phyloP scores from a whole-genome alignment of 1,284 basidiomycete genomes.

The Testicularia cyperi region DNA sequence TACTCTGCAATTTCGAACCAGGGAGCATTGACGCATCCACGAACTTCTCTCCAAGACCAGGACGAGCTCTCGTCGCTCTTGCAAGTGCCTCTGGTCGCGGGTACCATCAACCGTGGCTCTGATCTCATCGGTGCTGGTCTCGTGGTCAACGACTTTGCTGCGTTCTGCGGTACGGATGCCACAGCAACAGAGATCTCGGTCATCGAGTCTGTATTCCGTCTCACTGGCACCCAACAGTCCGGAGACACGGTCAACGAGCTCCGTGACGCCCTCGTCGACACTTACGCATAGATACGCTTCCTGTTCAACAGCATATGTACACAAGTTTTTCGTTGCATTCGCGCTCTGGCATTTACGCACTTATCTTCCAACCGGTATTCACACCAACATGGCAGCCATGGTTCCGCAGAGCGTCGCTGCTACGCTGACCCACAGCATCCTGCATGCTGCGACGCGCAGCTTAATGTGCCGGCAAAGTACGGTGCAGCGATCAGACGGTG shows the following conservation, averaged over 20 bases:
- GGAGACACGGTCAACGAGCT: conserved; percentile 54
- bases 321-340: too few species aligned
- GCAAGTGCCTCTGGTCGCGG: conserved; percentile 92
- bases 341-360: too few species aligned
- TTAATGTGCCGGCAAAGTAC: too few species aligned
- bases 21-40: conserved; percentile 95
- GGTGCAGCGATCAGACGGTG: too few species aligned
- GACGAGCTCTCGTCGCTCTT: conserved; percentile 93
- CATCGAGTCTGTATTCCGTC: conserved; percentile 89
- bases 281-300: conserved; percentile 45
- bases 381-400: too few species aligned
- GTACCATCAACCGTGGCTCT: conserved; percentile 96
- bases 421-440: too few species aligned
- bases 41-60: conserved; percentile 94
- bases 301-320: too few species aligned
- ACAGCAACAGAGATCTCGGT: conserved; percentile 98
- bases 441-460: too few species aligned
- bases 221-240: conserved; percentile 39
- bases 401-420: too few species aligned
- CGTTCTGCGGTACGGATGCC: conserved; percentile 68
- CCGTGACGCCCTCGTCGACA: conserved; percentile 56
- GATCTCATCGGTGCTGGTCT: conserved; percentile 96
- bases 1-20: conserved; percentile 95
- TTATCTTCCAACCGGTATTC: too few species aligned
- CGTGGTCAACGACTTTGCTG: conserved; percentile 98